These are phyloP conservation scores for Gaertneriomyces sp. DNA, from an alignment of 192 early-diverging fungal genomes.

Conservation along the genomic window DNA sequence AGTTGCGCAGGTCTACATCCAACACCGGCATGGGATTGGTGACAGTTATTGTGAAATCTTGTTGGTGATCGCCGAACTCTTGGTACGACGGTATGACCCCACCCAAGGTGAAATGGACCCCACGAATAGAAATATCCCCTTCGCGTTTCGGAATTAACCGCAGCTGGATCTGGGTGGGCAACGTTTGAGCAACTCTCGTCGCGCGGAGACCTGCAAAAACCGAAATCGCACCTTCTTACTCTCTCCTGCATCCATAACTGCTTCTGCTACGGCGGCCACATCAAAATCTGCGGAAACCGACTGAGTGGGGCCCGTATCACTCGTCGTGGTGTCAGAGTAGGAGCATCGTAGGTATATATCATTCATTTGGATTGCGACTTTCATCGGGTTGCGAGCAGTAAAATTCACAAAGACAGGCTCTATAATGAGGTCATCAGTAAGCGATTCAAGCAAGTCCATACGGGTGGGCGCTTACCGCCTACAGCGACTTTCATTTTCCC, in stretches of 20 bases:
- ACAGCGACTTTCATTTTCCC: constrained; percentile 66
- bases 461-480: constrained; percentile 51
- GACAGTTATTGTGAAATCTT: constrained; percentile 70
- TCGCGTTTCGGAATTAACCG: constrained; percentile 67
- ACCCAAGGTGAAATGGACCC: constrained; percentile 74
- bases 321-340: constrained; percentile 14
- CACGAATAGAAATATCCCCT: constrained; percentile 68
- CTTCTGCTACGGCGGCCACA: constrained; percentile 50
- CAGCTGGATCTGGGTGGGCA: constrained; percentile 56
- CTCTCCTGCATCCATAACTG: constrained; percentile 53
- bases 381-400: constrained; percentile 66
- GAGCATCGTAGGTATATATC: constrained; percentile 56
- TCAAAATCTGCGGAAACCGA: constrained; percentile 45
- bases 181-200: not conserved
- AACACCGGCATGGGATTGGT: constrained; percentile 80
- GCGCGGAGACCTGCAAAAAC: too few species aligned
- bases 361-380: constrained; percentile 62
- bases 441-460: not conserved
- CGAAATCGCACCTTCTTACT: constrained; percentile 6
- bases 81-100: constrained; percentile 71
- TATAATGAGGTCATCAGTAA: constrained; percentile 24
- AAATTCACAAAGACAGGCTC: constrained; percentile 70
- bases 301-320: too few species aligned
- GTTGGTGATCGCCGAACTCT: constrained; percentile 53
- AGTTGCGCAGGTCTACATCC: constrained; percentile 69